Base-by-base conservation (phyloP, 495 filamentous ascomycete genomes). In the Friedmanniomyces simplex region DNA sequence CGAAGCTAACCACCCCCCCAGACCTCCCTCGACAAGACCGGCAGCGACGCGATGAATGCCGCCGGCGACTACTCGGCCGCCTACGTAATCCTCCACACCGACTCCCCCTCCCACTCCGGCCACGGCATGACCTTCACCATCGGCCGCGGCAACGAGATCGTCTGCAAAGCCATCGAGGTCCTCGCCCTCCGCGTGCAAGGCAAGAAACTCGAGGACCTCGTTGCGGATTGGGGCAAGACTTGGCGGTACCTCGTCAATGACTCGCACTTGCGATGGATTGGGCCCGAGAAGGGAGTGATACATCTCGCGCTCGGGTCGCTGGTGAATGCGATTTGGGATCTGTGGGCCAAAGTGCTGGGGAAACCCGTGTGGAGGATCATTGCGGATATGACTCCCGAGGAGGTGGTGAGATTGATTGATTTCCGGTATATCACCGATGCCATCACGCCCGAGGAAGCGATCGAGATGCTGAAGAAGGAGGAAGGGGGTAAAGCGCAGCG, bases 91-190 rank as follows among this genome's bases (percentile, higher is more conserved):
- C 77, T 96, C 52, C 72, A 87, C 65, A 95, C 91, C 1, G 84
- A 94, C 67, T 82, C 83, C 0, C 67, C n/a, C n/a, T n/a, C 77
- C 4, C 76, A 81, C 68, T 73, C 76, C 14, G 91, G 91, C 48
- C 91, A 96, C 66, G 88, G 89, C 66, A 95, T 96, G 90, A 95
- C 90, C 63, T 96, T 96, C 77, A 96, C 91, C 36, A 95, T 95
- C 64, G 91, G 91, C 68, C 88, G 91, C 60, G 91, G 91, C 61
- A 96, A 95, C 73, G 89, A 95, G 71, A 84, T 95, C 59, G 89
- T 96, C 70, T 93, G 88, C 76, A 69, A 80, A 34, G 90, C 90
- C 55, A 95, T 96, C 68, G 72, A 79, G 61, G 77, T 86, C 67
- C 74, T 96, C 12, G 83, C 85, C 34, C 78, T 82, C 32, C 86